These are phyloP conservation scores for Synchytrium microbalum DNA, from an alignment of 371 early-diverging fungal species.

Conservation along the genomic window DNA sequence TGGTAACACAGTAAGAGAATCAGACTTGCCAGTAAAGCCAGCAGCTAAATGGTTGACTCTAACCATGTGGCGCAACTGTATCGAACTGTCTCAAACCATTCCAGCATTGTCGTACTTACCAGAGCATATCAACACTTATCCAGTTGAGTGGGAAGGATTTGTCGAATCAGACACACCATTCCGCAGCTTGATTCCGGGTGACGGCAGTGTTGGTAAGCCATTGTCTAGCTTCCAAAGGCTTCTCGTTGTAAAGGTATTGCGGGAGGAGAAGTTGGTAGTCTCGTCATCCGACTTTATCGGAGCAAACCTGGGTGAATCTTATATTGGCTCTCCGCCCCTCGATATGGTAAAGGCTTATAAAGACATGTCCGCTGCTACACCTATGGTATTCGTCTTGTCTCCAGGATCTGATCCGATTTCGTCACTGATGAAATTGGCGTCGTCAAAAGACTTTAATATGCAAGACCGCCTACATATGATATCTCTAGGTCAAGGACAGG, in stretches of 20 bases:
- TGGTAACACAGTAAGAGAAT: slow-evolving; percentile 18
- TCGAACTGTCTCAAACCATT: slow-evolving; percentile 29
- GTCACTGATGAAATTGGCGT: slow-evolving; percentile 41
- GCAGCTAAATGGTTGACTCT: slow-evolving; percentile 31
- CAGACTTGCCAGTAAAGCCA: slow-evolving; percentile 34
- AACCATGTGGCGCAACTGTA: slow-evolving; percentile 39
- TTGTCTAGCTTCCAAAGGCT: slow-evolving; percentile 40
- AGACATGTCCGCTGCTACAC: slow-evolving; percentile 34
- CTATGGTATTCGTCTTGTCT: slow-evolving; percentile 49
- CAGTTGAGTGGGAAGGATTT: slow-evolving; percentile 41
- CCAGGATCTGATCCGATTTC: slow-evolving; percentile 47
- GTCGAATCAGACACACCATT: slow-evolving; percentile 42
- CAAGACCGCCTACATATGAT: slow-evolving; percentile 47
- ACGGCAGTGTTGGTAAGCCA: slow-evolving; percentile 14
- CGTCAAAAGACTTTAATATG: slow-evolving; percentile 41
- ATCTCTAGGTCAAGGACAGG: slow-evolving; percentile 51
- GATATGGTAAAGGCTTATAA: slow-evolving; percentile 43
- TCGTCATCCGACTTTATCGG: slow-evolving; percentile 39
- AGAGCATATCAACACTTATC: slow-evolving; percentile 36
- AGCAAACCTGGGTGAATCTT: slow-evolving; percentile 38
- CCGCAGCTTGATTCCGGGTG: slow-evolving; percentile 29
- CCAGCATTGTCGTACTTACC: slow-evolving; percentile 30
- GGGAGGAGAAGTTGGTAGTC: slow-evolving; percentile 47
- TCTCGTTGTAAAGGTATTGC: slow-evolving; percentile 42
- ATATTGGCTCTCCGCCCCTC: slow-evolving; percentile 47